Evolutionary conservation across 1,284 basidiomycete genomes (phyloP).

Genomic region (Schizophyllum amplum): DNA sequence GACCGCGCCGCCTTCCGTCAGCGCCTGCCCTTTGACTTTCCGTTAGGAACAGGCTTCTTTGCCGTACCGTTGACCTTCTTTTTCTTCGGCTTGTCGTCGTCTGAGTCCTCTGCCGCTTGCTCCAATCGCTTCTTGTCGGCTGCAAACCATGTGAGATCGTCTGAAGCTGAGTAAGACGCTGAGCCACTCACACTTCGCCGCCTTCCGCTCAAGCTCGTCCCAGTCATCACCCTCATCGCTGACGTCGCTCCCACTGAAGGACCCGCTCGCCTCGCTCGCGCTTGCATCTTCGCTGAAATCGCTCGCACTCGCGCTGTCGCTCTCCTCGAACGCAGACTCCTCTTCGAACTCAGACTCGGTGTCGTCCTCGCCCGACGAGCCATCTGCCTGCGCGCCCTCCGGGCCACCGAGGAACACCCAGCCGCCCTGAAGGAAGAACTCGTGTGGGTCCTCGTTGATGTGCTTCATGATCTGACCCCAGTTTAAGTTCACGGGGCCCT

Average conservation of each 20-base stretch:
- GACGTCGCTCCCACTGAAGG: slow-evolving; percentile 3
- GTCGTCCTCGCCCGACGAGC: slow-evolving; percentile 41
- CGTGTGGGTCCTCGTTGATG: slow-evolving; percentile 91
- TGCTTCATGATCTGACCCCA: slow-evolving; percentile 99
- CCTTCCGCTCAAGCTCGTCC: slow-evolving; percentile 91
- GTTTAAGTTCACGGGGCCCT: slow-evolving; percentile 96
- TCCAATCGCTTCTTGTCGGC: slow-evolving; percentile 64
- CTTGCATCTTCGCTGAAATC: slow-evolving; percentile 51
- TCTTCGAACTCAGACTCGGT: slow-evolving; percentile 72
- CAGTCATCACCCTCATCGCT: slow-evolving; percentile 68
- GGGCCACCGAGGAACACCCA: slow-evolving; percentile 91
- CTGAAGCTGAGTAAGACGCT: too few relatives aligned
- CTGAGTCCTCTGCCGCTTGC: slow-evolving; percentile 51
- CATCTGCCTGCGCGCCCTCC: slow-evolving; percentile 58
- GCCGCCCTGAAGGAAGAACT: slow-evolving; percentile 94
- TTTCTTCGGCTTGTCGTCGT: slow-evolving; percentile 61
- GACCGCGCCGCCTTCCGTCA: slow-evolving; percentile 17
- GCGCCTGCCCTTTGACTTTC: slow-evolving; percentile 29
- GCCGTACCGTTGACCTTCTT: slow-evolving; percentile 28
- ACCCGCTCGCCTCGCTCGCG: slow-evolving; percentile 58
- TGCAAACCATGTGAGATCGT: too few relatives aligned
- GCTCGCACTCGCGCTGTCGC: slow-evolving; percentile 47
- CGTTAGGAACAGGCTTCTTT: slow-evolving; percentile 25
- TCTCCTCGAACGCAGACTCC: slow-evolving; percentile 42
- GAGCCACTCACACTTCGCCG: slow-evolving; percentile 59